Conservation (phyloP, 441 rosid genomes). For the Brassica balearica region DNA sequence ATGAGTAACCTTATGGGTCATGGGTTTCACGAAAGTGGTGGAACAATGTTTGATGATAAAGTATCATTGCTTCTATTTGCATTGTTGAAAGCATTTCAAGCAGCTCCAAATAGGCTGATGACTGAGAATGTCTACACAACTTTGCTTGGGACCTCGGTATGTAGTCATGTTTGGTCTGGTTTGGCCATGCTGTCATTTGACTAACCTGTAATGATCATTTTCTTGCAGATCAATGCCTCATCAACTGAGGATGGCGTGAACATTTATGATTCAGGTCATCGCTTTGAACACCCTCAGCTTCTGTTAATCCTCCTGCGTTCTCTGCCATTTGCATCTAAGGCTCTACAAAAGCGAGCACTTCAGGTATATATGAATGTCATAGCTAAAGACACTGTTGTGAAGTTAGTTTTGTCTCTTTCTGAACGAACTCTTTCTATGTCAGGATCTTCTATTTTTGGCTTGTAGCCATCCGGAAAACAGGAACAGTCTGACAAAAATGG, state of each 20-base stretch:
- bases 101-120: constrained; percentile 88
- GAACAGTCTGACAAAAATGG: constrained; percentile 81
- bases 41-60: constrained; percentile 92
- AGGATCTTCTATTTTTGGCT: constrained; percentile 99
- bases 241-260: constrained; percentile 85
- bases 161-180: constrained; percentile 18
- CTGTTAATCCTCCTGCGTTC: constrained; percentile 85
- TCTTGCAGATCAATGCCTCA: constrained; percentile 86
- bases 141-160: constrained; percentile 89
- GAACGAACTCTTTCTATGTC: constrained; percentile 63
- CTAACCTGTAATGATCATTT: background rate
- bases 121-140: constrained; percentile 79
- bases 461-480: constrained; percentile 98
- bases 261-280: constrained; percentile 88
- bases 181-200: background rate
- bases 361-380: constrained; percentile 60
- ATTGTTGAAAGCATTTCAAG: constrained; percentile 83
- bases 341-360: constrained; percentile 82
- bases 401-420: constrained; percentile 41
- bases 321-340: constrained; percentile 80
- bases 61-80: constrained; percentile 86
- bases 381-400: constrained; percentile 12
- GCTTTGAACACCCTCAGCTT: constrained; percentile 86
- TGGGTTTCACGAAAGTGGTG: constrained; percentile 68
- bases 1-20: constrained; percentile 61